Percentiles rank a stretch among this genome's conserved stretches.
Evolutionary conservation across 352 stramenopile genomes (phyloP).

Genomic region (Globisporangium emineosum): DNA sequence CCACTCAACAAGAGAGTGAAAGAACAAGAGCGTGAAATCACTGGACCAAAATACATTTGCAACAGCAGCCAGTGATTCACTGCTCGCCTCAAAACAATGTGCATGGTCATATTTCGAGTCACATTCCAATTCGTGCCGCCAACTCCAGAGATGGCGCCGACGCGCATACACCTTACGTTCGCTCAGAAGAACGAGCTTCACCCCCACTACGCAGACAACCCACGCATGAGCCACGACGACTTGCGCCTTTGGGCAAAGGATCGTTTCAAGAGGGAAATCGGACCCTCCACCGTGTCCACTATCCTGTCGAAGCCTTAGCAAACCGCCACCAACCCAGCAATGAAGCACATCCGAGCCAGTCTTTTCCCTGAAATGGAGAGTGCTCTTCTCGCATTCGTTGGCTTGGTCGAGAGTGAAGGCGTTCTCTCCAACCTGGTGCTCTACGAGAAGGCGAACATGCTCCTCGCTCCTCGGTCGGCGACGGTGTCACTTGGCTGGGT

Average conservation of each 20-base stretch:
- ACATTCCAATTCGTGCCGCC: slow-evolving; percentile 1
- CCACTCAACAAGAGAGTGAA: neutral
- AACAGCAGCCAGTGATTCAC: neutral
- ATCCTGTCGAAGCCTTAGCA: neutral
- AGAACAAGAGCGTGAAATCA: neutral
- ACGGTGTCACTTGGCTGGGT: neutral
- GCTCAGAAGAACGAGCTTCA: slow-evolving; percentile 1
- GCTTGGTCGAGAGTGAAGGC: neutral
- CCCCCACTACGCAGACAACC: neutral
- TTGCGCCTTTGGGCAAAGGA: neutral
- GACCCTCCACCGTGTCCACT: neutral
- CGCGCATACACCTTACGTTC: neutral
- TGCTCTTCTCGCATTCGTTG: neutral
- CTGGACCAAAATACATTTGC: neutral
- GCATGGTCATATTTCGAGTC: neutral
- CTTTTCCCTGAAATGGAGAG: slow-evolving; percentile 1
- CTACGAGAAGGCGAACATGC: neutral
- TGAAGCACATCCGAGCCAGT: neutral
- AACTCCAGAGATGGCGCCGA: neutral
- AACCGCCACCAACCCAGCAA: neutral
- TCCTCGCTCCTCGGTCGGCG: neutral
- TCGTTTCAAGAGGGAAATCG: neutral
- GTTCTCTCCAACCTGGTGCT: slow-evolving; percentile 5
- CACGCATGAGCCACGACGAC: slow-evolving; percentile 4
- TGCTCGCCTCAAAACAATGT: neutral